phyloP scores from a whole-genome alignment of 2,329 filamentous ascomycete species.

The Colletotrichum sp. region DNA sequence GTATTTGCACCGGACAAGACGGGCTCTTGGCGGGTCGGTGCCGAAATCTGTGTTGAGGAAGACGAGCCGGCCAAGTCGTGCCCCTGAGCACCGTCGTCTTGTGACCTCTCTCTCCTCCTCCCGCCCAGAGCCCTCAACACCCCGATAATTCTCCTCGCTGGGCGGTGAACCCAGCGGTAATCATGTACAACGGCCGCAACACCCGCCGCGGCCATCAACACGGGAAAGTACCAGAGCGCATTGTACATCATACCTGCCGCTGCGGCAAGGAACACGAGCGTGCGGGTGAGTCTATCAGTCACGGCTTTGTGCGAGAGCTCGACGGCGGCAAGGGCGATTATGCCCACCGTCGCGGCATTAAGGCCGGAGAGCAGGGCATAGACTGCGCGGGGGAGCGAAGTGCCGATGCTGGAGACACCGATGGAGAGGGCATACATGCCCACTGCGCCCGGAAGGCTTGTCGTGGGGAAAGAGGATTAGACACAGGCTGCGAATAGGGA shows the following conservation, averaged over 20 bases:
- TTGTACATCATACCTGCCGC: slow-evolving; percentile 70
- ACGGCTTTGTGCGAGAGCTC: slow-evolving; percentile 68
- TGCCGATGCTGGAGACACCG: slow-evolving; percentile 61
- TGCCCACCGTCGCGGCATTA: slow-evolving; percentile 70
- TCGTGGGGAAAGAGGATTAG: not conserved
- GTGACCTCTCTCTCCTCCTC: not conserved
- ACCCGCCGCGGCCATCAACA: slow-evolving; percentile 62
- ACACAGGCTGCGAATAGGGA: not conserved
- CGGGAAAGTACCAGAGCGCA: slow-evolving; percentile 72
- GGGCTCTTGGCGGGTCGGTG: not conserved
- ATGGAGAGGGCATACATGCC: slow-evolving; percentile 69
- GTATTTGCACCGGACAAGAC: not conserved
- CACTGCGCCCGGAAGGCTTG: slow-evolving; percentile 66
- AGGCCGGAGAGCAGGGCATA: slow-evolving; percentile 71
- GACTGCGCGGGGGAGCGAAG: slow-evolving; percentile 59
- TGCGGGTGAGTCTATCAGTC: slow-evolving; percentile 62
- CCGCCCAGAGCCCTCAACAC: not conserved
- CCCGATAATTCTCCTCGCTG: slow-evolving; percentile 26
- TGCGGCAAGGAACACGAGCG: slow-evolving; percentile 64
- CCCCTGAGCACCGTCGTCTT: not conserved
- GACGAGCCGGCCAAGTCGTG: not conserved
- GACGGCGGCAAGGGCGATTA: slow-evolving; percentile 70
- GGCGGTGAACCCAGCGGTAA: slow-evolving; percentile 47
- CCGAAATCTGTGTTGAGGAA: rapidly evolving
- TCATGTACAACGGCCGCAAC: slow-evolving; percentile 58